Evolutionary conservation across 192 early-diverging fungal genomes (phyloP).

Genomic region (Coemansia sp.): DNA sequence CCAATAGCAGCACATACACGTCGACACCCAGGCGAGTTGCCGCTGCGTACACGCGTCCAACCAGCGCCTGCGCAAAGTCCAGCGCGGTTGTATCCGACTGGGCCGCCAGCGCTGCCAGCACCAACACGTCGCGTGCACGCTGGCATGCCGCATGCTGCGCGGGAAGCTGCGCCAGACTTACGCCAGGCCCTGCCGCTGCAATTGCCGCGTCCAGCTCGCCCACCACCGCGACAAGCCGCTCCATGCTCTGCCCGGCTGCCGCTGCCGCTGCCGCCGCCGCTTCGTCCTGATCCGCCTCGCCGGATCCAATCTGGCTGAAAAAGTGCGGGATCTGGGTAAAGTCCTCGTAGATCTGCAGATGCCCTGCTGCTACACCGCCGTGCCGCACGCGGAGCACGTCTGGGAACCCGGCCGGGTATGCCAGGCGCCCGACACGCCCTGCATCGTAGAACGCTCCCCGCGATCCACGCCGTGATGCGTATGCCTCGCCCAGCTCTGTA

Average conservation of each 20-base stretch:
- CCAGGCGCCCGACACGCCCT: constrained; percentile 62
- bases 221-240: constrained; percentile 54
- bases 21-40: constrained; percentile 72
- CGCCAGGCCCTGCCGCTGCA: constrained; percentile 32
- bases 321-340: constrained; percentile 66
- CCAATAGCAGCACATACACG: constrained; percentile 75
- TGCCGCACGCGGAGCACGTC: constrained; percentile 81
- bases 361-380: constrained; percentile 68
- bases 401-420: constrained; percentile 81
- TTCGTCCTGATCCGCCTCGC: constrained; percentile 1
- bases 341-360: constrained; percentile 84
- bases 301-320: constrained; percentile 46
- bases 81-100: constrained; percentile 74
- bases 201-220: constrained; percentile 76
- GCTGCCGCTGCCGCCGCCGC: constrained; percentile 17
- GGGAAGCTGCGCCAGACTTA: constrained; percentile 61
- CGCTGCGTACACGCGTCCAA: constrained; percentile 76
- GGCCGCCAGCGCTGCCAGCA: constrained; percentile 62
- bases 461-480: constrained; percentile 73
- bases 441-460: constrained; percentile 92
- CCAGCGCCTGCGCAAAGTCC: constrained; percentile 83
- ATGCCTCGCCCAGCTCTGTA: constrained; percentile 65
- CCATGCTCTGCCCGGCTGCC: constrained; percentile 35
- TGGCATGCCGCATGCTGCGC: constrained; percentile 71
- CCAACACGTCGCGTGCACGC: constrained; percentile 68